phyloP scores from a whole-genome alignment of 345 rosid species.

The Sonneratia caseolaris region DNA sequence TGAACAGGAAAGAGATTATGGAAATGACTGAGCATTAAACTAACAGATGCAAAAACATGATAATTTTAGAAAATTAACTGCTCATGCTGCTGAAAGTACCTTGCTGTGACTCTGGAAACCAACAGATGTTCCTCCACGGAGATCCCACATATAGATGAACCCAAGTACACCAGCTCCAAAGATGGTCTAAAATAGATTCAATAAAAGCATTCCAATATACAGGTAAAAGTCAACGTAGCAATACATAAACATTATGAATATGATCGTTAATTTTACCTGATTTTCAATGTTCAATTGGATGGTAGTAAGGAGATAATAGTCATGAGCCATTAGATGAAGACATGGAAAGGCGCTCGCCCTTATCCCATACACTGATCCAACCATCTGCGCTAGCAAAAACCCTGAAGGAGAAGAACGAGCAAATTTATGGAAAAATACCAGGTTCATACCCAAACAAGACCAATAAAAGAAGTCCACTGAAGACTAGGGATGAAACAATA shows the following conservation, averaged over 20 bases:
- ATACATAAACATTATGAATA: not conserved
- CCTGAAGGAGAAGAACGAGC: constrained; percentile 23
- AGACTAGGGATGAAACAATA: too few relatives aligned
- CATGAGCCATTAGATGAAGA: constrained; percentile 47
- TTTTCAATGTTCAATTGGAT: constrained; percentile 52
- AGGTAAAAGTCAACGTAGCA: not conserved
- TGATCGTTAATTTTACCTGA: constrained; percentile 37
- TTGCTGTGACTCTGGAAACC: constrained; percentile 59
- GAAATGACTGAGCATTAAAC: not conserved
- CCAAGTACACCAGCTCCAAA: constrained; percentile 74
- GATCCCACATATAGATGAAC: constrained; percentile 68
- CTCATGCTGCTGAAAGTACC: constrained; percentile 18
- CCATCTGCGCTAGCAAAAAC: constrained; percentile 64
- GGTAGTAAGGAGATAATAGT: constrained; percentile 37
- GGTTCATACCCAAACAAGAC: too few relatives aligned
- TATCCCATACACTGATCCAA: constrained; percentile 67
- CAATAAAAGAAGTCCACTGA: too few relatives aligned
- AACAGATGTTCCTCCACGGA: constrained; percentile 72
- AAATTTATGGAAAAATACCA: not conserved
- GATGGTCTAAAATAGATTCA: constrained; percentile 31
- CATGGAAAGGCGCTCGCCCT: constrained; percentile 53
- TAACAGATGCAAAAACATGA: too few relatives aligned
- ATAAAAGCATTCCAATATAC: not conserved
- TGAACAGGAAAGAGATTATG: constrained; percentile 18
- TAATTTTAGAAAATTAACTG: too few relatives aligned